These are phyloP conservation scores for Adansonia rubrostipa DNA, from an alignment of 441 rosid species.

Conservation along the genomic window DNA sequence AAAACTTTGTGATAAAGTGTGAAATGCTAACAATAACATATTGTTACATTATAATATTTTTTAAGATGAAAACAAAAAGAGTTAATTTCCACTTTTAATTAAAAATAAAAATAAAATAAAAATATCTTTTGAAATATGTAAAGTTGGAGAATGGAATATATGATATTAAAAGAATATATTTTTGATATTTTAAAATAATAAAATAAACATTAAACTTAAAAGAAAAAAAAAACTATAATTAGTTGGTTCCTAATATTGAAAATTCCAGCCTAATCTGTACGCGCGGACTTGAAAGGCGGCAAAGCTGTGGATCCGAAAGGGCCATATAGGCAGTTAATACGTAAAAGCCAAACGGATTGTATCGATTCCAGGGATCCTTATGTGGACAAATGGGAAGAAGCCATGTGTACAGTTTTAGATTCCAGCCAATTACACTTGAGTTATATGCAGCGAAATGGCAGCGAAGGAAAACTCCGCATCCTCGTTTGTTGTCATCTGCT, in stretches of 20 bases:
- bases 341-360: not conserved
- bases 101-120: no score
- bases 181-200: no score
- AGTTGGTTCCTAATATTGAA: not conserved
- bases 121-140: no score
- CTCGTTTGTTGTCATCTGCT: not conserved
- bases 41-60: not conserved
- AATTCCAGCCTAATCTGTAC: not conserved
- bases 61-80: not conserved
- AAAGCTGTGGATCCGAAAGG: slow-evolving; percentile 9
- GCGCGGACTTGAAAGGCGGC: not conserved
- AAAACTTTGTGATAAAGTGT: not conserved
- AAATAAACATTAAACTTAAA: no score
- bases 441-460: slow-evolving; percentile 28
- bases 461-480: not conserved
- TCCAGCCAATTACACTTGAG: not conserved
- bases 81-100: not conserved
- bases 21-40: not conserved
- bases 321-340: not conserved
- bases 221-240: no score
- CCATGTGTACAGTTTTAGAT: not conserved
- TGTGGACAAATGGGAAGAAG: not conserved
- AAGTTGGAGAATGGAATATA: no score
- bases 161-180: no score
- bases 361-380: slow-evolving; percentile 2